These are phyloP conservation scores for Thinopyrum elongatum DNA, from an alignment of 176 grass and related monocot species.

Conservation along the genomic window DNA sequence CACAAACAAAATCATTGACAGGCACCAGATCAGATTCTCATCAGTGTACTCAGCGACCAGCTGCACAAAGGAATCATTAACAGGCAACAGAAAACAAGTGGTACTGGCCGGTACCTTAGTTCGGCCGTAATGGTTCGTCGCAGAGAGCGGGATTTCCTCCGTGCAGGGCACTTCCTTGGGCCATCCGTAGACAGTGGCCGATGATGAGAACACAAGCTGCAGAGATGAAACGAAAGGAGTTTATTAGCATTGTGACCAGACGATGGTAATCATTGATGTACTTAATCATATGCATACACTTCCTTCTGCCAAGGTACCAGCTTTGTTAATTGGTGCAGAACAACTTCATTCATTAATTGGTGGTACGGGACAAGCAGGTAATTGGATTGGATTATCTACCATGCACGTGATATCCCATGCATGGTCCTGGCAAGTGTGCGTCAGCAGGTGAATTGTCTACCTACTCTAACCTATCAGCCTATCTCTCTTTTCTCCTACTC, in stretches of 20 bases:
- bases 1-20: not conserved
- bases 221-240: not conserved
- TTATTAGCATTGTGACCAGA: not conserved
- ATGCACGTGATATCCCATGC: too few species aligned
- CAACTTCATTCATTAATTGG: not conserved
- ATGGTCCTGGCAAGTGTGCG: too few species aligned
- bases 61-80: not conserved
- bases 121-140: constrained; percentile 85
- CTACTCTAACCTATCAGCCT: too few species aligned
- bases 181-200: constrained; percentile 96
- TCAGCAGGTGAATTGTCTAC: too few species aligned
- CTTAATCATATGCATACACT: not conserved
- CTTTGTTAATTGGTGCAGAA: not conserved
- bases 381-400: too few species aligned
- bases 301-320: too few species aligned
- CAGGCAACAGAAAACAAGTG: not conserved
- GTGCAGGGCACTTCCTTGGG: constrained; percentile 95
- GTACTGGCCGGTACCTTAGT: constrained; percentile 57
- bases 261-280: not conserved
- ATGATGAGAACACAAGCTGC: constrained; percentile 95
- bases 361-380: not conserved
- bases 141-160: constrained; percentile 80
- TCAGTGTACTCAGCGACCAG: too few species aligned
- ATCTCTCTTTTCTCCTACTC: too few species aligned
- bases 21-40: not conserved